Percentiles rank a stretch among this genome's conserved stretches.
Conservation (phyloP, 805 yeast species). For the Cyberlindnera xishuangbannaensis region DNA sequence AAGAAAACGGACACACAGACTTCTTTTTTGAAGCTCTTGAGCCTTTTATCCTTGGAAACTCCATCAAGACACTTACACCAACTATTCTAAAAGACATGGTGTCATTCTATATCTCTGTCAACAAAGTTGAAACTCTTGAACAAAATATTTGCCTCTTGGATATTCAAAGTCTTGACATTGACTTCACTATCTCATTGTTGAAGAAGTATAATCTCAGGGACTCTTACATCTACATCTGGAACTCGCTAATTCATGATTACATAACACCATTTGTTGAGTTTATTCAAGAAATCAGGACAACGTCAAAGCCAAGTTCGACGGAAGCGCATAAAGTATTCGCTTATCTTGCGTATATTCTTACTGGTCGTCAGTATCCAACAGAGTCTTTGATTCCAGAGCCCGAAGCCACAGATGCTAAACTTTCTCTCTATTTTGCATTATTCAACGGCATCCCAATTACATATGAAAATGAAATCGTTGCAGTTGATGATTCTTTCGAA, state of each 20-base stretch:
- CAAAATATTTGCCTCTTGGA: slow-evolving; percentile 67
- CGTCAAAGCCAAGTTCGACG: too few species aligned
- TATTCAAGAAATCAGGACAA: slow-evolving; percentile 29
- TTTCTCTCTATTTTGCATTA: slow-evolving; percentile 46
- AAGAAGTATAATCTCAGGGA: slow-evolving; percentile 50
- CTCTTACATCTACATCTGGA: slow-evolving; percentile 68
- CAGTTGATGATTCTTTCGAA: slow-evolving; percentile 25
- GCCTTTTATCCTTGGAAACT: slow-evolving; percentile 41
- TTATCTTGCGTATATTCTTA: slow-evolving; percentile 62
- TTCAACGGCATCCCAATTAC: slow-evolving; percentile 49
- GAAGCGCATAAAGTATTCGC: slow-evolving; percentile 38
- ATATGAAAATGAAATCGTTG: slow-evolving; percentile 26
- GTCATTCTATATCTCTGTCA: slow-evolving; percentile 35
- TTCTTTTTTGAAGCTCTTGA: slow-evolving; percentile 50
- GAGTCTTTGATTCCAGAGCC: slow-evolving; percentile 39
- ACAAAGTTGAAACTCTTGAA: slow-evolving; percentile 48
- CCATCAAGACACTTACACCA: slow-evolving; percentile 54
- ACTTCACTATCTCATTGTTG: slow-evolving; percentile 63
- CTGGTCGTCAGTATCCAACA: slow-evolving; percentile 80
- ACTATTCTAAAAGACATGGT: slow-evolving; percentile 57
- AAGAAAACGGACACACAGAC: slow-evolving; percentile 21
- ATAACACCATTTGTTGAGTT: slow-evolving; percentile 65
- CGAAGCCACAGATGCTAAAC: slow-evolving; percentile 38
- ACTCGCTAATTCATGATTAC: slow-evolving; percentile 61
- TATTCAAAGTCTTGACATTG: slow-evolving; percentile 65